Conservation (phyloP, 108 stramenopile species). For the Nannochloropsis oceanica region DNA sequence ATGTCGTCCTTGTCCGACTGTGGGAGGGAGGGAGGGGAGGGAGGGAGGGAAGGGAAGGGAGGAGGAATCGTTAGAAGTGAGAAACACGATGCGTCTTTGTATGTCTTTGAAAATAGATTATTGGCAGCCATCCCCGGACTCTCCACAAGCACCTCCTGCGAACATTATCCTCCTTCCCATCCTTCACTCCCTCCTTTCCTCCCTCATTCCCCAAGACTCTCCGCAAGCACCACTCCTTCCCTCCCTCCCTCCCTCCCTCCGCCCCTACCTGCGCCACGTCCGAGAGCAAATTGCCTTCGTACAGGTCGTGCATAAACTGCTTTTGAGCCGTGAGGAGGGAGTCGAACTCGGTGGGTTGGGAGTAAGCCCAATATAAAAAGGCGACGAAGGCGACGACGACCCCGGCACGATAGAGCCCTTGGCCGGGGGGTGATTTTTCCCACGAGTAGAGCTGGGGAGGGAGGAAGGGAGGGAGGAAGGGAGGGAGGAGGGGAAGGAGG, state of each 20-base stretch:
- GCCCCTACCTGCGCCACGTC: slow-evolving; percentile 64
- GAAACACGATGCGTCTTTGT: too few species aligned
- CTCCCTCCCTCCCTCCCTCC: neutral
- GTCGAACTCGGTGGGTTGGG: slow-evolving; percentile 98
- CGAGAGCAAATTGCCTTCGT: slow-evolving; percentile 85
- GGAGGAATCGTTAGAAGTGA: neutral
- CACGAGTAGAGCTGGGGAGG: slow-evolving; percentile 8
- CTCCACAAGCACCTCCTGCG: too few species aligned
- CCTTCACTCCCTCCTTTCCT: neutral
- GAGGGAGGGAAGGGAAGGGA: neutral
- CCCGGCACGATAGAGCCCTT: slow-evolving; percentile 72
- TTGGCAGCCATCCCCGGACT: too few species aligned
- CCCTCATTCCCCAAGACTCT: neutral
- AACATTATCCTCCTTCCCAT: too few species aligned
- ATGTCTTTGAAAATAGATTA: too few species aligned
- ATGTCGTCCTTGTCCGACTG: slow-evolving; percentile 81
- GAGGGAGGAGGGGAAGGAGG: too few species aligned
- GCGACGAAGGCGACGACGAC: slow-evolving; percentile 73
- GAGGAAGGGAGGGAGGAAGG: too few species aligned
- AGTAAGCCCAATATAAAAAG: slow-evolving; percentile 92
- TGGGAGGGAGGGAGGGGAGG: neutral
- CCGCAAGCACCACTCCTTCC: neutral
- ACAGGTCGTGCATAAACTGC: slow-evolving; percentile 94
- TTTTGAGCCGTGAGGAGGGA: slow-evolving; percentile 84
- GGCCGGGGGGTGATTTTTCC: slow-evolving; percentile 43